Percentiles rank a stretch among this genome's conserved stretches.
Evolutionary conservation across 345 rosid species (phyloP).

Genomic region (Corchorus capsularis): DNA sequence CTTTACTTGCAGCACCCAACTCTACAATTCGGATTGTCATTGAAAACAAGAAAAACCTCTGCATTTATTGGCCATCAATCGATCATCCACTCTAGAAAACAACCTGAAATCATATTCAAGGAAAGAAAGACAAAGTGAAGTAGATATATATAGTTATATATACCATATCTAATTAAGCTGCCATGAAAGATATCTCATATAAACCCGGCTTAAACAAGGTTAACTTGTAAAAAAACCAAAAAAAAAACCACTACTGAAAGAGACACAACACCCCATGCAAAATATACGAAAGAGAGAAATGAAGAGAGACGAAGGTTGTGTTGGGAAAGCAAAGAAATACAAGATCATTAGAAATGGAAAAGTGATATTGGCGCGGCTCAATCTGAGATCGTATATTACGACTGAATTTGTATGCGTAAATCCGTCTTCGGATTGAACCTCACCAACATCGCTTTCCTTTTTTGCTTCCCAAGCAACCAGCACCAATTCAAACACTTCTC

Average conservation of each 20-base stretch:
- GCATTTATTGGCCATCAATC: no score
- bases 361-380: conserved; percentile 99
- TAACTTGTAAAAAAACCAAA: neutral
- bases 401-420: conserved; percentile 35
- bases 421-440: conserved; percentile 95
- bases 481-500: conserved; percentile 5
- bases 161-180: no score
- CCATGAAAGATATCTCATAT: no score
- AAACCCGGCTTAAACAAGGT: no score
- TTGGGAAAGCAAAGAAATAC: conserved; percentile 21
- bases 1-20: no score
- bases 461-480: conserved; percentile 28
- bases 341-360: conserved; percentile 1
- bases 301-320: neutral
- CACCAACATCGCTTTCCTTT: conserved; percentile 81
- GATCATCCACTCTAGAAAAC: no score
- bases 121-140: no score
- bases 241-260: no score
- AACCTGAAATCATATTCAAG: no score
- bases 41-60: no score
- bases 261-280: neutral
- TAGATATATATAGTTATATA: no score
- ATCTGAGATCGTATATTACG: conserved; percentile 84
- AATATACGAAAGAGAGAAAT: neutral
- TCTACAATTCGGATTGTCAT: no score